phyloP scores from a whole-genome alignment of 2,329 filamentous ascomycete species.

The Cladobotryum protrusum region DNA sequence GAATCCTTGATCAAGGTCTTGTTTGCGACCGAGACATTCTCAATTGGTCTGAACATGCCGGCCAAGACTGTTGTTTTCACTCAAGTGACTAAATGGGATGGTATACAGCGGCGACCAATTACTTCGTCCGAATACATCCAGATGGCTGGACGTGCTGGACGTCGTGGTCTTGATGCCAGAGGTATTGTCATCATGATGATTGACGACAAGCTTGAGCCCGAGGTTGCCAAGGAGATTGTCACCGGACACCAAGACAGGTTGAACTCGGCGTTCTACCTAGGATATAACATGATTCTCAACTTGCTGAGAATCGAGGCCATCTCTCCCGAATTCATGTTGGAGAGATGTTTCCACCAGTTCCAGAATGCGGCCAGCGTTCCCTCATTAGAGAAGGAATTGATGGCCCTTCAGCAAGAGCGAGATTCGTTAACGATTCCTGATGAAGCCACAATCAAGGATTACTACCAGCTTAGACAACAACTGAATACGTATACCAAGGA shows the following conservation, averaged over 20 bases:
- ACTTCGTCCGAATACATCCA: conserved; percentile 97
- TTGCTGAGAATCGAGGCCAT: conserved; percentile 97
- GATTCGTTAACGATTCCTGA: conserved; percentile 72
- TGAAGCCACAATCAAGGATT: conserved; percentile 85
- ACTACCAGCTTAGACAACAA: conserved; percentile 83
- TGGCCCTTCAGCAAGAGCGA: conserved; percentile 68
- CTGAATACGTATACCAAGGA: conserved; percentile 79
- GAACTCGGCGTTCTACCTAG: conserved; percentile 94
- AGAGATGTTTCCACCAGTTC: conserved; percentile 96
- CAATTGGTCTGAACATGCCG: conserved; percentile 97
- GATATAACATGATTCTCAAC: conserved; percentile 99
- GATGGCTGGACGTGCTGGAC: conserved; percentile 95
- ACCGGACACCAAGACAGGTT: conserved; percentile 94
- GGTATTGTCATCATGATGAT: conserved; percentile 99
- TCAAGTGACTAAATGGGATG: conserved; percentile 91
- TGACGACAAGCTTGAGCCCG: conserved; percentile 89
- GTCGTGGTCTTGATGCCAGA: conserved; percentile 93
- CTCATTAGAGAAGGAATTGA: conserved; percentile 74
- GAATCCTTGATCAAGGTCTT: conserved; percentile 96
- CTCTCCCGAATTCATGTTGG: conserved; percentile 97
- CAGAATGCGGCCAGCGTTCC: conserved; percentile 89
- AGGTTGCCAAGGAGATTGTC: conserved; percentile 90
- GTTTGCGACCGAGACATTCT: conserved; percentile 97
- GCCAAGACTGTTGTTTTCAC: conserved; percentile 99
- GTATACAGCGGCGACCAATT: conserved; percentile 70